phyloP scores from a whole-genome alignment of 2,329 filamentous ascomycete genomes.

The Orbilia quercus region DNA sequence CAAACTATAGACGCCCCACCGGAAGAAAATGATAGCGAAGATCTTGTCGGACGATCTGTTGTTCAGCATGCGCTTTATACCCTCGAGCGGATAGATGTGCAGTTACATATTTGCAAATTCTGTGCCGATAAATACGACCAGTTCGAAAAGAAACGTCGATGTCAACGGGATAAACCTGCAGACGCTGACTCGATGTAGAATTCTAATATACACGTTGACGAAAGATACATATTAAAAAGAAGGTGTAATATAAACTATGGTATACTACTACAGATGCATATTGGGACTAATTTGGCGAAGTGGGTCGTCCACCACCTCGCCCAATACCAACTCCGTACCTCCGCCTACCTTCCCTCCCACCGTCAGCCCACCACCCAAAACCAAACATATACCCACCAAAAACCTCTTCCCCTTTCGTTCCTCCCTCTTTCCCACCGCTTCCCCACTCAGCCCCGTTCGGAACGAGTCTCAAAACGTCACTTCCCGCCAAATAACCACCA shows the following conservation, averaged over 20 bases:
- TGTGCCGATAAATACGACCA: neutral
- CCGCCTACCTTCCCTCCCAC: slow-evolving; percentile 23
- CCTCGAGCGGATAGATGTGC: slow-evolving; percentile 24
- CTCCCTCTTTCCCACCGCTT: slow-evolving; percentile 49
- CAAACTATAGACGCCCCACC: slow-evolving; percentile 32
- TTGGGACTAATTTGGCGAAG: neutral
- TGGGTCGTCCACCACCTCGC: slow-evolving; percentile 8
- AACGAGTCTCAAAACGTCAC: slow-evolving; percentile 59
- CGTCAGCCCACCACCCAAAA: slow-evolving; percentile 56
- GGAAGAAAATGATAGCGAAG: neutral
- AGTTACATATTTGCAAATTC: neutral
- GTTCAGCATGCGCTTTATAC: slow-evolving; percentile 36
- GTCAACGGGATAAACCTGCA: neutral
- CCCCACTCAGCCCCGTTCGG: slow-evolving; percentile 60
- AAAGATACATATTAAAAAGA: too few relatives aligned
- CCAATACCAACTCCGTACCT: slow-evolving; percentile 50
- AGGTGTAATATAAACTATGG: too few relatives aligned
- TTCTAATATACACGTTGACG: too few relatives aligned
- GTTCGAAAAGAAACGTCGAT: neutral
- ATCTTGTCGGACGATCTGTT: slow-evolving; percentile 21
- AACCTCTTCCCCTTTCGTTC: slow-evolving; percentile 45
- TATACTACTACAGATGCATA: neutral
- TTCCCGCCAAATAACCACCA: slow-evolving; percentile 60
- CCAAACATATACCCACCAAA: slow-evolving; percentile 57
- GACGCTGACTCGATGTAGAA: too few relatives aligned